Conservation (phyloP, 2,329 filamentous ascomycete genomes). For the Bipolaris sorokiniana region DNA sequence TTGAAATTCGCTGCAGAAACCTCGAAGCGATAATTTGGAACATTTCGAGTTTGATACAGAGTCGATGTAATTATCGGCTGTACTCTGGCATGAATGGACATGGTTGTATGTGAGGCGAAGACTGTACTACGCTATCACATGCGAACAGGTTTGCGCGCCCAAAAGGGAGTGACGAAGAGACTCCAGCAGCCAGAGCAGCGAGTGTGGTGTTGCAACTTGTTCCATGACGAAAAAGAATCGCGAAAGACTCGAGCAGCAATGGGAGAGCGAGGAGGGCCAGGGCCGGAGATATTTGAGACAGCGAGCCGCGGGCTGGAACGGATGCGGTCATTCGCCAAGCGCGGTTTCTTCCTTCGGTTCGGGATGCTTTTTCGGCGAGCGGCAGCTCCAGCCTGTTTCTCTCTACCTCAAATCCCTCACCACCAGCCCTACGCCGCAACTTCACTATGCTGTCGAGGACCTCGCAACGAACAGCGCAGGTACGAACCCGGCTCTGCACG, state of each 20-base stretch:
- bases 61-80: background rate
- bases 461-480: constrained; percentile 57
- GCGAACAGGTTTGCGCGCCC: background rate
- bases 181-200: background rate
- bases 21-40: too few species aligned
- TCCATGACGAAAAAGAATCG: background rate
- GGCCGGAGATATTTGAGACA: constrained; percentile 9
- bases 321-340: constrained; percentile 41
- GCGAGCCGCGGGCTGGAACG: constrained; percentile 27
- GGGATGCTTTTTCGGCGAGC: constrained; percentile 43
- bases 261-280: background rate
- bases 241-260: background rate
- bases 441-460: constrained; percentile 54
- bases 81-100: background rate
- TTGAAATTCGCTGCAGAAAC: background rate
- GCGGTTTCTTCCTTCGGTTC: constrained; percentile 27
- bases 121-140: constrained; percentile 1
- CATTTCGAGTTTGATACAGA: background rate
- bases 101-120: background rate
- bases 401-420: constrained; percentile 45
- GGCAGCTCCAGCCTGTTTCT: constrained; percentile 44
- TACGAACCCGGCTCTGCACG: constrained; percentile 38
- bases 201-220: background rate
- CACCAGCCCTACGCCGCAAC: constrained; percentile 35
- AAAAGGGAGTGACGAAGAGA: background rate